These are phyloP conservation scores for Arthrocladium fulminans DNA, from an alignment of 2,329 filamentous ascomycete genomes.

Conservation along the genomic window DNA sequence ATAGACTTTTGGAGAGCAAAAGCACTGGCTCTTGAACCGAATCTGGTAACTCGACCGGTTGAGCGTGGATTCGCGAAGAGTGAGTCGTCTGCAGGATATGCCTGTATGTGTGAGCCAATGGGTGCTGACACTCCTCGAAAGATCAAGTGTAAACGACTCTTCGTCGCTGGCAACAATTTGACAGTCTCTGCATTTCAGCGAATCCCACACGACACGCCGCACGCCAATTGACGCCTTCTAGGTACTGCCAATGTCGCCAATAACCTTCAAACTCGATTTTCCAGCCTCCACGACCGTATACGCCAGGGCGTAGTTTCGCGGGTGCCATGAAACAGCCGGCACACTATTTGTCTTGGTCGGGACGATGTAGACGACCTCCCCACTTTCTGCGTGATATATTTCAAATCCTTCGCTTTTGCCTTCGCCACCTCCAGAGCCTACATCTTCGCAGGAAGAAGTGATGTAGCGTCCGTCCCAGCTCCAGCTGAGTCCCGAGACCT, in stretches of 20 bases:
- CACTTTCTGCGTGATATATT: constrained; percentile 43
- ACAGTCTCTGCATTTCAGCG: not conserved
- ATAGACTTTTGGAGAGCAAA: too few relatives aligned
- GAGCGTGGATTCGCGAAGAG: not conserved
- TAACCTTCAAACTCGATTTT: constrained; percentile 38
- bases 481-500: constrained; percentile 41
- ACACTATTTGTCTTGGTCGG: constrained; percentile 34
- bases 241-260: constrained; percentile 35
- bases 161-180: not conserved
- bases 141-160: not conserved
- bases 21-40: too few relatives aligned
- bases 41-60: not conserved
- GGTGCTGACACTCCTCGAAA: too few relatives aligned
- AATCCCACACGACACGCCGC: not conserved
- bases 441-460: constrained; percentile 41
- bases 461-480: constrained; percentile 43
- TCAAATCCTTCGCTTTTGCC: constrained; percentile 33
- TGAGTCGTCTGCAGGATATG: not conserved
- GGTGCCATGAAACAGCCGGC: constrained; percentile 43
- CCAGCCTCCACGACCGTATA: constrained; percentile 38
- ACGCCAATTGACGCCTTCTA: constrained; percentile 1
- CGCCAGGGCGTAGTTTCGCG: constrained; percentile 41
- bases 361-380: constrained; percentile 40
- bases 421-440: constrained; percentile 30
- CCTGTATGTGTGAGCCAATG: too few relatives aligned